Conservation (phyloP, 805 yeast genomes). For the Ogataea methylovora region DNA sequence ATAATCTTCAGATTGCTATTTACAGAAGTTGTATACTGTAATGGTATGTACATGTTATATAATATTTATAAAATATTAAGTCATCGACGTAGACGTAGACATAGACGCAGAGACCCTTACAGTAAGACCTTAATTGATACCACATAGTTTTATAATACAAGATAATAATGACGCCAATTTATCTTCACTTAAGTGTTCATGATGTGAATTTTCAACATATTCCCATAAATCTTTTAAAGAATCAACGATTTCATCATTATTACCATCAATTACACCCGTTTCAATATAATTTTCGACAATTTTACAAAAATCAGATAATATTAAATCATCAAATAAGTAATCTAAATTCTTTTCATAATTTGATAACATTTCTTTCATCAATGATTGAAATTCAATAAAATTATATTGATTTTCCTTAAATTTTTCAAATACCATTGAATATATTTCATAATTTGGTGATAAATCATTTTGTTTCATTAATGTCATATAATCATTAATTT, state of each 20-base stretch:
- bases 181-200: conserved; percentile 2
- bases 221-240: conserved; percentile 6
- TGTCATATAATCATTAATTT: conserved; percentile 5
- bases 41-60: conserved; percentile 1
- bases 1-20: conserved; percentile 1
- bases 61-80: not conserved
- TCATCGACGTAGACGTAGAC: too few species aligned
- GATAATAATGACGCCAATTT: not conserved
- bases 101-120: too few species aligned
- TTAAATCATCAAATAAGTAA: conserved; percentile 4
- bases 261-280: conserved; percentile 7
- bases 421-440: not conserved
- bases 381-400: not conserved
- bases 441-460: too few species aligned
- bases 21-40: conserved; percentile 1
- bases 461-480: not conserved
- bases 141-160: too few species aligned
- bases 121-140: too few species aligned
- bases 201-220: conserved; percentile 6
- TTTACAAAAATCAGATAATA: conserved; percentile 4
- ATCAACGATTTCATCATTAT: conserved; percentile 6
- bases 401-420: not conserved
- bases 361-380: not conserved
- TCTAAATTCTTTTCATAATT: too few species aligned
- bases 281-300: conserved; percentile 7